These are phyloP conservation scores for Candida multigemmis DNA, from an alignment of 805 yeast genomes.

Conservation along the genomic window DNA sequence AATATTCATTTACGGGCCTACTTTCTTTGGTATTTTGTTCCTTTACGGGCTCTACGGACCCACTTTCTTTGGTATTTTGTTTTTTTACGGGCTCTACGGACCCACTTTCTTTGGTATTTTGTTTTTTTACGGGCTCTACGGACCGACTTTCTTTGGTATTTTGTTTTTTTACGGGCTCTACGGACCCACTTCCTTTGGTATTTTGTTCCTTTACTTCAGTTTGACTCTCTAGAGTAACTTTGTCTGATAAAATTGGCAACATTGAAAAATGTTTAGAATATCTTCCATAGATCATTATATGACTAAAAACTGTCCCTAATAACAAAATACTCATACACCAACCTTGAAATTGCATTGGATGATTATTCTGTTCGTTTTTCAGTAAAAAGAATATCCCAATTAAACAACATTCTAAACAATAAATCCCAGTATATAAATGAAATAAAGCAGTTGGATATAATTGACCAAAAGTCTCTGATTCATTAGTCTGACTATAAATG, in stretches of 20 bases:
- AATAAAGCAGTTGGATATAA: constrained; percentile 67
- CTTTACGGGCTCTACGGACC: neutral
- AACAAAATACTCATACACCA: constrained; percentile 44
- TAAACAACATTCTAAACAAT: constrained; percentile 70
- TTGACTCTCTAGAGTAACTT: constrained; percentile 1
- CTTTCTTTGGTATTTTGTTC: constrained; percentile 1
- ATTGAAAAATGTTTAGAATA: constrained; percentile 21
- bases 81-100: neutral
- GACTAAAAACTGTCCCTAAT: constrained; percentile 47
- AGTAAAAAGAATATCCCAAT: constrained; percentile 68
- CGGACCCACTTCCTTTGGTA: neutral
- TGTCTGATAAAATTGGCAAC: constrained; percentile 18
- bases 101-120: no score
- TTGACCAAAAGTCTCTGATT: constrained; percentile 59
- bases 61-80: no score
- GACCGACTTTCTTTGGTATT: neutral
- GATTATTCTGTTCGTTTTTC: constrained; percentile 35
- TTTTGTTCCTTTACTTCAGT: constrained; percentile 1
- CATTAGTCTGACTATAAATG: constrained; percentile 41
- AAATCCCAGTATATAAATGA: constrained; percentile 73
- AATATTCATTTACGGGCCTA: constrained; percentile 3
- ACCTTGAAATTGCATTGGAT: constrained; percentile 39
- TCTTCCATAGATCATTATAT: constrained; percentile 39
- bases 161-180: constrained; percentile 1
- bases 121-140: neutral